phyloP scores from a whole-genome alignment of 768 basidiomycete genomes.

The Tubosaeta sp. region DNA sequence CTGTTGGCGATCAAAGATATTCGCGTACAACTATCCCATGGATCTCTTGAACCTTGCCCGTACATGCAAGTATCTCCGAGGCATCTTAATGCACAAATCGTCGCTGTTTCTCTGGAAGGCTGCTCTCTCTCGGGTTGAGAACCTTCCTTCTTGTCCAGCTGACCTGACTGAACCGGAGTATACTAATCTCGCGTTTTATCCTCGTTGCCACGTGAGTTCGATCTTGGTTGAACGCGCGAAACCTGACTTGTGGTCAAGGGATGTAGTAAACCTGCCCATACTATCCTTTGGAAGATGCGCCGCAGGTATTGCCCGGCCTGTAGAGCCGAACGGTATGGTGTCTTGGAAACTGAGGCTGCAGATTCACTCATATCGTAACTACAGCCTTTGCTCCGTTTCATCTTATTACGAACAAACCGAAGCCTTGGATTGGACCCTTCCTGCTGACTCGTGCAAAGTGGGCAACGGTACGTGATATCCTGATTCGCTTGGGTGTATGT shows the following conservation, averaged over 20 bases:
- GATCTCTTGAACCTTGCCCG: neutral
- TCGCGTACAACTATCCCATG: neutral
- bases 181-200: slow-evolving; percentile 37
- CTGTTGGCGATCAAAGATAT: neutral
- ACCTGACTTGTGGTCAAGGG: neutral
- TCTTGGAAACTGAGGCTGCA: neutral
- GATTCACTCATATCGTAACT: neutral
- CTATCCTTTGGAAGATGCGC: slow-evolving; percentile 2
- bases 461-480: neutral
- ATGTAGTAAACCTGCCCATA: slow-evolving; percentile 2
- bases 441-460: neutral
- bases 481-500: neutral
- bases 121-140: slow-evolving; percentile 29
- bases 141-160: slow-evolving; percentile 39
- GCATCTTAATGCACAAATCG: too few species aligned
- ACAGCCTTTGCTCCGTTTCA: neutral
- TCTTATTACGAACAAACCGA: neutral
- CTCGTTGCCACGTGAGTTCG: slow-evolving; percentile 20
- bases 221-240: too few species aligned
- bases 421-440: neutral
- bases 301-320: slow-evolving; percentile 13
- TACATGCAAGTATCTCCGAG: neutral
- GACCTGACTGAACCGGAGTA: slow-evolving; percentile 45
- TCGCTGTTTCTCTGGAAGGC: slow-evolving; percentile 10
- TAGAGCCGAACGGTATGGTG: neutral